Evolutionary conservation across 805 yeast genomes (phyloP), one percentile per base, ranked within the genome.

Genomic region (Lipomyces starkeyi): DNA sequence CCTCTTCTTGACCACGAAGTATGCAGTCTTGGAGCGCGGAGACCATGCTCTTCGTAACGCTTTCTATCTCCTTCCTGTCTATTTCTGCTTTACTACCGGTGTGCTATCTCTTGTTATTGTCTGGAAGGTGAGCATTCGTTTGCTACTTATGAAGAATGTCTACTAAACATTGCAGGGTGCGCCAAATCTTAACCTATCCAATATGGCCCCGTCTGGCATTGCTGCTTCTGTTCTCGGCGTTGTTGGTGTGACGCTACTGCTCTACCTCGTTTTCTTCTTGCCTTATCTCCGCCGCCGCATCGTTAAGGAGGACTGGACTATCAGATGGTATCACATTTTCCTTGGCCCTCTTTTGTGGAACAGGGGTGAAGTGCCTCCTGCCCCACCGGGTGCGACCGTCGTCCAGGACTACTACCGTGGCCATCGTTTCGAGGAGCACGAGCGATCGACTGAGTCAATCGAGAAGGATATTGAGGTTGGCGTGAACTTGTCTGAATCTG

Each of bases 101-200:
- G 83, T 89, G 61, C 82, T 90, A 73, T 88, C 93, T 67, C 88
- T 90, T 90, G 83, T 89, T 78, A 87, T 90, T 76, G 91, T 88
- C 52, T 88, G 91, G 91, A 89, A 90, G 77, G 56, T 53, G n/a
- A n/a, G 29, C 22, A 20, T 32, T 37, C 43, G 3, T 8, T n/a
- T 17, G 59, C 22, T 29, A 37, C 20, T 4, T 3, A 14, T 14
- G 9, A 3, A 20, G 3, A 3, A 7, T 11, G 29, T 22, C 29
- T 53, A 14, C 13, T 14, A 4, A 17, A 4, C 2, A 20, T 49
- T 49, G 13, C 49, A 49, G 54, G 93, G 93, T 74, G 88, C 93
- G 64, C 92, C 93, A 74, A 83, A 84, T 71, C 83, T 89, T 73
- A 79, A 86, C 34, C 81, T 90, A 74, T 81, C 85, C 71, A 75